A percentile compares a stretch with the other conserved stretches of the same genome.
Conservation (phyloP, 108 stramenopile species). For the Skeletonema menzelii region DNA sequence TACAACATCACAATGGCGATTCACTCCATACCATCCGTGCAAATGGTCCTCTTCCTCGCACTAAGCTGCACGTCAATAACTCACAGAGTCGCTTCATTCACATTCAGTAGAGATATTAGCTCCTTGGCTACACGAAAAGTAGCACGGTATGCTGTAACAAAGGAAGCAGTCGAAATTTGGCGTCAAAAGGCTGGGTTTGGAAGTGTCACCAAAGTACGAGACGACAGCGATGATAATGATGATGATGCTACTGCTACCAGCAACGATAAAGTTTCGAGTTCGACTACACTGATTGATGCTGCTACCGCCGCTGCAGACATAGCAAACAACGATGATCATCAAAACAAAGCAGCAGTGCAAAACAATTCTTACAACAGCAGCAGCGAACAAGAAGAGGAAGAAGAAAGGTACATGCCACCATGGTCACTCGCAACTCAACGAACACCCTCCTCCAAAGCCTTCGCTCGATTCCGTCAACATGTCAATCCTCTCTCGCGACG, state of each 20-base stretch:
- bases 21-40: not conserved
- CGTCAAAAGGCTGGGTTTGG: not conserved
- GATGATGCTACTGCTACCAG: not conserved
- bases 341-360: not conserved
- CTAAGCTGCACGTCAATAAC: not conserved
- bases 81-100: not conserved
- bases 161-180: not conserved
- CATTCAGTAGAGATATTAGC: not conserved
- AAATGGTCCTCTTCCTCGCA: not conserved
- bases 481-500: conserved; percentile 82
- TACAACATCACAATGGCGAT: not conserved
- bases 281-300: not conserved
- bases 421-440: conserved; percentile 24
- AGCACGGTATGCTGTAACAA: not conserved
- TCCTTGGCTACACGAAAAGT: not conserved
- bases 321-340: not conserved
- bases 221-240: not conserved
- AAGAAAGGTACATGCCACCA: conserved; percentile 33
- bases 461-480: conserved; percentile 81
- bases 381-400: not conserved
- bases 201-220: not conserved
- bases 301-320: not conserved
- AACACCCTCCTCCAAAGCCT: conserved; percentile 26
- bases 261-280: not conserved
- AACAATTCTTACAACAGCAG: not conserved